Percentiles rank a stretch among this genome's conserved stretches.
These are phyloP conservation scores for Xylariaceae sp. DNA, from an alignment of 2,329 filamentous ascomycete species.

Conservation along the genomic window DNA sequence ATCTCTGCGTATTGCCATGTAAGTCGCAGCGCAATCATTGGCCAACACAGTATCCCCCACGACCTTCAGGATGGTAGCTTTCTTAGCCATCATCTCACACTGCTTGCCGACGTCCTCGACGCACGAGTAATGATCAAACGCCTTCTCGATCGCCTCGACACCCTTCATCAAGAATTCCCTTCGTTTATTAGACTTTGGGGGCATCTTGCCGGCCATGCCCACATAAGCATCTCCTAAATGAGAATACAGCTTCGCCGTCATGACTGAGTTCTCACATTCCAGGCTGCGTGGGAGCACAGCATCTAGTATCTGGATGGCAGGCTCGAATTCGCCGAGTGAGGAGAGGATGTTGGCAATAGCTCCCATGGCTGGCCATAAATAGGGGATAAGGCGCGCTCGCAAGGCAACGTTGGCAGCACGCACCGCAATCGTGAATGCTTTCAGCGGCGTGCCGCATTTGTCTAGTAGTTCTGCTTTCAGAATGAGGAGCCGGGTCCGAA, in stretches of 20 bases:
- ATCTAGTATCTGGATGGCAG: constrained; percentile 58
- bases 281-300: constrained; percentile 70
- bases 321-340: constrained; percentile 63
- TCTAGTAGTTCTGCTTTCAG: constrained; percentile 68
- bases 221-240: constrained; percentile 72
- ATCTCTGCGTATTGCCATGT: constrained; percentile 52
- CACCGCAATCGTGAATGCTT: constrained; percentile 71
- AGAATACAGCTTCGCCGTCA: constrained; percentile 63
- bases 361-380: constrained; percentile 68
- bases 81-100: constrained; percentile 77
- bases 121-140: constrained; percentile 58
- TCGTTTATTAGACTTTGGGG: constrained; percentile 39
- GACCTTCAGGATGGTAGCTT: constrained; percentile 68
- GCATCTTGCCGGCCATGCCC: constrained; percentile 60
- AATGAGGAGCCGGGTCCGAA: constrained; percentile 66
- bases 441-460: constrained; percentile 61
- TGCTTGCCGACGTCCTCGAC: constrained; percentile 65
- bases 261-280: constrained; percentile 59
- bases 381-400: constrained; percentile 60
- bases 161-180: constrained; percentile 56
- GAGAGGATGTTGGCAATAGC: constrained; percentile 64
- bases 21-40: constrained; percentile 62
- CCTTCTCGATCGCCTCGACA: constrained; percentile 55
- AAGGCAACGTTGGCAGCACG: constrained; percentile 70
- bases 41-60: constrained; percentile 59